Percentiles rank a stretch among this genome's conserved stretches.
phyloP scores from a whole-genome alignment of 352 stramenopile species.

The Globisporangium yorkense region DNA sequence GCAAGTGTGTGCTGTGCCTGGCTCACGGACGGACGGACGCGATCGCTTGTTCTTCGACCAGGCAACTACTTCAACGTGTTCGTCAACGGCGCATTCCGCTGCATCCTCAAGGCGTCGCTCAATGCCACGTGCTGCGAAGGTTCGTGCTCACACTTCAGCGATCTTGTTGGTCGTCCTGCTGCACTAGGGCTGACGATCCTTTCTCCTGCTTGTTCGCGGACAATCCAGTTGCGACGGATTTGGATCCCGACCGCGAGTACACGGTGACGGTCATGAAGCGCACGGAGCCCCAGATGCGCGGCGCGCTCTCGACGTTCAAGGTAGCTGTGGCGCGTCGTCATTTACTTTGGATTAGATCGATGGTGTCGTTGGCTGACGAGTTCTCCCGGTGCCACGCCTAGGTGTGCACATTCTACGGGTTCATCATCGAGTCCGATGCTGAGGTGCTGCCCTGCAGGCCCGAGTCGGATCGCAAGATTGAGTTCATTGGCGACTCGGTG shows the following conservation, averaged over 20 bases:
- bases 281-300: conserved; percentile 80
- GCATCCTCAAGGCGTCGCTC: conserved; percentile 71
- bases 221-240: conserved; percentile 46
- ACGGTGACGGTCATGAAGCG: conserved; percentile 72
- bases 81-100: conserved; percentile 63
- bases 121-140: conserved; percentile 77
- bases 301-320: conserved; percentile 85
- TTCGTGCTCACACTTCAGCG: conserved; percentile 11
- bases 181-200: neutral
- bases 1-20: neutral
- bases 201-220: neutral
- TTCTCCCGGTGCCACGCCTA: conserved; percentile 2
- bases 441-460: conserved; percentile 48
- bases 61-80: conserved; percentile 89
- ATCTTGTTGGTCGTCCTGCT: neutral
- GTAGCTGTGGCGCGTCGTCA: conserved; percentile 9
- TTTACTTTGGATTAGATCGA: neutral
- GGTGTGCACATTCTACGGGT: conserved; percentile 87
- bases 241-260: conserved; percentile 49
- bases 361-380: neutral
- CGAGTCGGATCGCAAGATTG: conserved; percentile 43
- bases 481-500: conserved; percentile 54
- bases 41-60: conserved; percentile 11
- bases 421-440: conserved; percentile 67
- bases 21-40: neutral